Base-by-base conservation (phyloP, 140 eudicot genomes). In the Stevia rebaudiana region DNA sequence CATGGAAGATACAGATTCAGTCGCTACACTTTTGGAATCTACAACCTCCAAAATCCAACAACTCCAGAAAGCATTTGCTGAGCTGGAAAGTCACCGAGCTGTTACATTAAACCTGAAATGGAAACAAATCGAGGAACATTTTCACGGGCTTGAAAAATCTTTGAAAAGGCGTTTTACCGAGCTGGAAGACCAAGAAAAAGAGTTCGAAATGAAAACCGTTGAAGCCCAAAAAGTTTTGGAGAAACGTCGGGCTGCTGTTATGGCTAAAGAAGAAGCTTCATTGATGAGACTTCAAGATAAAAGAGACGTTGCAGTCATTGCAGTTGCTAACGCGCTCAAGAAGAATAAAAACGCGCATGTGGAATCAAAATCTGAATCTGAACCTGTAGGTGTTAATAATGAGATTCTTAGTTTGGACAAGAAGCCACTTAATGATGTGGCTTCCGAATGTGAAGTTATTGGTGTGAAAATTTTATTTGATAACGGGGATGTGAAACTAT, bases 61-160 rank as follows among this genome's bases (percentile, higher is more conserved):
- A 58, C 95, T 92, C 48, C 96, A 92, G 87, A 88, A 85, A 76
- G 98, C 98, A 71, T 92, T 92, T 70, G 90, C 96, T 4, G 98
- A 88, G 82, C 84, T 92, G 24, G 98, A 92, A 80, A 85, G 98
- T 71, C 96, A 85, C 55, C 82, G 95, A 22, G 96, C 96, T 3
- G 78, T 88, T 41, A 85, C 96, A 53, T 87, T 92, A 36, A 83
- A 88, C 78, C 58, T 88, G 73, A 85, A 88, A 81, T 88, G 98
- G 98, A 81, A 88, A 72, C 97, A 88, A 70, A 86, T 92, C 9
- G 98, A 92, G 59, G 96, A 86, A 55, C 98, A 92, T 76, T 92
- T 92, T 68, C 86, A 92, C 23, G 98, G 98, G 75, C 96, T 92
- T 8, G 94, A 92, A 68, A 92, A 92, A 69, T 92, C 98, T 9